Evolutionary conservation across 331 rosid genomes (phyloP).

Genomic region (Rhamnella rubrinervis): DNA sequence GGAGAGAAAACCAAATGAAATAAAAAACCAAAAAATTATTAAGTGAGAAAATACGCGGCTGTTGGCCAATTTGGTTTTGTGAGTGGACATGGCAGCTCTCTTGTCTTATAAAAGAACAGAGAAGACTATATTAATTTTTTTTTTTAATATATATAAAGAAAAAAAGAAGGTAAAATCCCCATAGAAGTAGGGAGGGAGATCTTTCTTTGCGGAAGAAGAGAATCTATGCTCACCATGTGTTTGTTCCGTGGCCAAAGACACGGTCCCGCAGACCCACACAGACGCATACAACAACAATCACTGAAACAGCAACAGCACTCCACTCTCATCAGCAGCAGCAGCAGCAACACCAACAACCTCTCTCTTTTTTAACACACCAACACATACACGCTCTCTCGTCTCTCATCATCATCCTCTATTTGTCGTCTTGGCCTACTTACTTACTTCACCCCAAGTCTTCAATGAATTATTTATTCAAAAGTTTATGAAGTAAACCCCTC

Average conservation of each 20-base stretch:
- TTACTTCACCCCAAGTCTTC: not conserved
- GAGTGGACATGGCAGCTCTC: not conserved
- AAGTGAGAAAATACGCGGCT: not conserved
- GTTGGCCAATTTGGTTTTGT: not conserved
- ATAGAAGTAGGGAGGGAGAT: not conserved
- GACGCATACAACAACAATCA: constrained; percentile 1
- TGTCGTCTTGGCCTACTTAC: constrained; percentile 32
- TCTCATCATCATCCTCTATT: not conserved
- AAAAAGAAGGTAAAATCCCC: not conserved
- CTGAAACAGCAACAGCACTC: not conserved
- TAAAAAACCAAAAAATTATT: not conserved
- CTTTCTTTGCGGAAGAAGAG: constrained; percentile 7
- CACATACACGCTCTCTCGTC: too few species aligned
- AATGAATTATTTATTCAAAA: constrained; percentile 7
- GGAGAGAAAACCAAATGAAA: not conserved
- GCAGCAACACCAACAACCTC: not conserved
- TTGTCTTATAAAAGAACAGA: not conserved
- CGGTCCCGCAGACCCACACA: constrained; percentile 21
- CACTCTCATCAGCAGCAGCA: not conserved
- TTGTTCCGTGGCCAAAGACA: constrained; percentile 21
- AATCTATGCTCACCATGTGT: constrained; percentile 62
- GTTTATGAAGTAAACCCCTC: constrained; percentile 23
- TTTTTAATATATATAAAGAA: too few species aligned
- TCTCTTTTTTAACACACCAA: not conserved
- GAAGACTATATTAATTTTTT: too few species aligned